phyloP scores from a whole-genome alignment of 768 basidiomycete species.

The Lentinula sp. region DNA sequence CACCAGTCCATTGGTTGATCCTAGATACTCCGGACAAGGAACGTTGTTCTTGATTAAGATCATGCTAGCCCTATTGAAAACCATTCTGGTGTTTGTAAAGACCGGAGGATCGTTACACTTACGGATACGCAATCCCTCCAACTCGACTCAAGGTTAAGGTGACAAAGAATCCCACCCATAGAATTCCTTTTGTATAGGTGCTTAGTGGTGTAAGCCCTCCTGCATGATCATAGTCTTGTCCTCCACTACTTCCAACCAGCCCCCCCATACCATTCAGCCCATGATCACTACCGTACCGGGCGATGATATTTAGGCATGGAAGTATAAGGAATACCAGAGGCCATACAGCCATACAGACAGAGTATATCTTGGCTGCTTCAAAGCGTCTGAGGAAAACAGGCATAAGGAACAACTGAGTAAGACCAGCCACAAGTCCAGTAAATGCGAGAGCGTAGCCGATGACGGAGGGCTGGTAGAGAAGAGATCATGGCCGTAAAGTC shows the following conservation, averaged over 20 bases:
- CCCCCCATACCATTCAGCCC: background rate
- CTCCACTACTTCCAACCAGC: background rate
- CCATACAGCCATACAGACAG: constrained; percentile 49
- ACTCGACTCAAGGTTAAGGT: constrained; percentile 37
- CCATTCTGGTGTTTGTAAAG: background rate
- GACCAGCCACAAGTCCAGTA: constrained; percentile 42
- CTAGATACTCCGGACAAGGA: constrained; percentile 48
- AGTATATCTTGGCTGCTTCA: constrained; percentile 46
- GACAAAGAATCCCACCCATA: constrained; percentile 48
- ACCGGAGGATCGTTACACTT: constrained; percentile 17
- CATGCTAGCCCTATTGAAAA: constrained; percentile 46
- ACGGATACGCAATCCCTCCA: constrained; percentile 50
- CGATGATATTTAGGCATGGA: constrained; percentile 48
- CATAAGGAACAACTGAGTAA: constrained; percentile 49
- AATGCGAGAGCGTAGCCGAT: constrained; percentile 58
- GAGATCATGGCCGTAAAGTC: background rate
- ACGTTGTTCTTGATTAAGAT: constrained; percentile 51
- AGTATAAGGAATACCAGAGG: constrained; percentile 44
- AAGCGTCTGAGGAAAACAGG: constrained; percentile 48
- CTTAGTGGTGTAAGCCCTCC: background rate
- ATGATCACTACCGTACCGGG: constrained; percentile 27
- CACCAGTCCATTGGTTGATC: constrained; percentile 55
- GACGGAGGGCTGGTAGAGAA: constrained; percentile 36
- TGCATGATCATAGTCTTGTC: background rate
- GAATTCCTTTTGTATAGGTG: constrained; percentile 14